phyloP scores from a whole-genome alignment of 2,329 filamentous ascomycete species.

The Curvularia spicifera region DNA sequence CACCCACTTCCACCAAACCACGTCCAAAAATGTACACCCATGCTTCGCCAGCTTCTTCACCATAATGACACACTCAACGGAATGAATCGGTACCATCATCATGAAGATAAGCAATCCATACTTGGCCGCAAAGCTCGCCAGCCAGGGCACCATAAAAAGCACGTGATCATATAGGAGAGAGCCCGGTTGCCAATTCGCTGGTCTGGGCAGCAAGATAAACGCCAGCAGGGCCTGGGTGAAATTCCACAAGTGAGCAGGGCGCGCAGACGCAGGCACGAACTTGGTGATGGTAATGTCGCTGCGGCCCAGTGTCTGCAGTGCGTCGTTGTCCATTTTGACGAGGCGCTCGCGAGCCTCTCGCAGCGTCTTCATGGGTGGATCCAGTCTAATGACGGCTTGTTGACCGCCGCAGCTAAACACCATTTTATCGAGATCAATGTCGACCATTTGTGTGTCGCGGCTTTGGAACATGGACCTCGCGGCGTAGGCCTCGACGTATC shows the following conservation, averaged over 20 bases:
- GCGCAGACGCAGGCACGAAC: constrained; percentile 58
- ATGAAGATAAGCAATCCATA: constrained; percentile 65
- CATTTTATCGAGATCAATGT: constrained; percentile 70
- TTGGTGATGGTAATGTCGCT: constrained; percentile 62
- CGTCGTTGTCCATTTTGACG: constrained; percentile 72
- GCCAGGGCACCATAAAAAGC: constrained; percentile 58
- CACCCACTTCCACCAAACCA: constrained; percentile 63
- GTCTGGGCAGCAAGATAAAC: constrained; percentile 39
- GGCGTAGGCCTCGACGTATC: constrained; percentile 78
- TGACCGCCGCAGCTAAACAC: constrained; percentile 62
- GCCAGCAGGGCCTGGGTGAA: constrained; percentile 55
- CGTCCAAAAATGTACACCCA: constrained; percentile 57
- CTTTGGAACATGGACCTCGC: constrained; percentile 63
- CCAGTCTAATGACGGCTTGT: constrained; percentile 64
- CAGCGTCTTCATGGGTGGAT: constrained; percentile 72
- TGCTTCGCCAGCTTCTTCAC: constrained; percentile 57
- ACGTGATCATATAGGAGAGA: constrained; percentile 51
- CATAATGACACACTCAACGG: constrained; percentile 64
- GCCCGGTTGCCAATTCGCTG: constrained; percentile 44
- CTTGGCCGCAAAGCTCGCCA: constrained; percentile 64
- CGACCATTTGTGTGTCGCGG: constrained; percentile 65
- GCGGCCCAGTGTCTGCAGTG: constrained; percentile 66
- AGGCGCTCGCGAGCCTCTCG: constrained; percentile 72
- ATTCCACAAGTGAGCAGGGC: constrained; percentile 56
- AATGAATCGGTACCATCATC: constrained; percentile 69